A percentile compares a stretch with the other conserved stretches of the same genome.
Conservation (phyloP, 1,284 basidiomycete genomes). For the Megacollybia platyphylla region DNA sequence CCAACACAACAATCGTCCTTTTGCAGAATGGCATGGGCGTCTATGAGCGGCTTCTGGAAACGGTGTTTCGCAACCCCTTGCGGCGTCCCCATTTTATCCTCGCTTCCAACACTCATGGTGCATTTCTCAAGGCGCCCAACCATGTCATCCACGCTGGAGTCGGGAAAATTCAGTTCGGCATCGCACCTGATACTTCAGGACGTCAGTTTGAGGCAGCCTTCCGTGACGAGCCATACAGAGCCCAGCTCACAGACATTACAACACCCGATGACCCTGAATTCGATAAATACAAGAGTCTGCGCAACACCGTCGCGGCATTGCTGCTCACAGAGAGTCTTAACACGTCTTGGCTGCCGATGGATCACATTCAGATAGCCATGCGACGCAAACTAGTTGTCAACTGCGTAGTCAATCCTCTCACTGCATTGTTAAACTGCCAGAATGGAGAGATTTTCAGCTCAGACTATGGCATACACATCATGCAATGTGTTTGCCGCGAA, state of each 20-base stretch:
- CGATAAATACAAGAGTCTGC: conserved; percentile 44
- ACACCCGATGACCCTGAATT: conserved; percentile 22
- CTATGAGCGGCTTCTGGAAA: conserved; percentile 64
- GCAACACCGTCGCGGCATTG: conserved; percentile 59
- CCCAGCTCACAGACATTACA: conserved; percentile 46
- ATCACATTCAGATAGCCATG: conserved; percentile 59
- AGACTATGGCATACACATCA: conserved; percentile 27
- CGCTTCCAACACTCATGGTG: conserved; percentile 76
- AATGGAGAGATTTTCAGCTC: conserved; percentile 65
- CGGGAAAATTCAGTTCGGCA: conserved; percentile 68
- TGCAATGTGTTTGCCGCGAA: conserved; percentile 41
- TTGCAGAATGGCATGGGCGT: conserved; percentile 90
- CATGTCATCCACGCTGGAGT: conserved; percentile 65
- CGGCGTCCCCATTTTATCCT: conserved; percentile 80
- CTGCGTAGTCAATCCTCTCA: conserved; percentile 79
- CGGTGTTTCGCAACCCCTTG: conserved; percentile 63
- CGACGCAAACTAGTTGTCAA: conserved; percentile 82
- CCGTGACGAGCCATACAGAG: conserved; percentile 17
- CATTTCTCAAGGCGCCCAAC: conserved; percentile 35
- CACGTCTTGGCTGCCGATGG: conserved; percentile 58
- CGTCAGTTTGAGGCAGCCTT: conserved; percentile 48
- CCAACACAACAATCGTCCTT: conserved; percentile 74
- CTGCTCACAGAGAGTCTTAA: conserved; percentile 43
- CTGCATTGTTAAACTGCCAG: conserved; percentile 68
- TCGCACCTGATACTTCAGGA: conserved; percentile 59